phyloP scores from a whole-genome alignment of 2,329 filamentous ascomycete species.

The Aureobasidium sp. region DNA sequence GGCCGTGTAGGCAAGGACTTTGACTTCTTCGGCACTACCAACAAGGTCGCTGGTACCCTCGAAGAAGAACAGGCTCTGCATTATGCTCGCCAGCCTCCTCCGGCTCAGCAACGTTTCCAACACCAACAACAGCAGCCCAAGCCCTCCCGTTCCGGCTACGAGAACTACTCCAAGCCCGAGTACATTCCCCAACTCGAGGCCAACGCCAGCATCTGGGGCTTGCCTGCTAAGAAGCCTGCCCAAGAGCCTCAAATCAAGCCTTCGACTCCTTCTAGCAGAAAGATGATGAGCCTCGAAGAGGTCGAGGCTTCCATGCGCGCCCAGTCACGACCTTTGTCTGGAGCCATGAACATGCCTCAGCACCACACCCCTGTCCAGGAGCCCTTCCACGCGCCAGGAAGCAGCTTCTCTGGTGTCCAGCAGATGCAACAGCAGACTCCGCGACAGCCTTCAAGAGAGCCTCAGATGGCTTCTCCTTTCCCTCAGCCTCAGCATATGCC shows the following conservation, averaged over 20 bases:
- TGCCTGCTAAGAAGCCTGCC: slow-evolving; percentile 49
- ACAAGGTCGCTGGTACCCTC: slow-evolving; percentile 75
- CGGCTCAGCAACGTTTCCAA: slow-evolving; percentile 34
- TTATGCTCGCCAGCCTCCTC: slow-evolving; percentile 62
- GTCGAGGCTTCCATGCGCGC: slow-evolving; percentile 87
- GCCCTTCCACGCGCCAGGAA: slow-evolving; percentile 19
- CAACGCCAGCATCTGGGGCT: slow-evolving; percentile 88
- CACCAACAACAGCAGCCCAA: slow-evolving; percentile 38
- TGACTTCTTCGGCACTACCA: slow-evolving; percentile 92
- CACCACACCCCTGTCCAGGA: slow-evolving; percentile 36
- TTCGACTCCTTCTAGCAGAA: slow-evolving; percentile 46
- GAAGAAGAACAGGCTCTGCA: slow-evolving; percentile 87
- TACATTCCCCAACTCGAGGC: slow-evolving; percentile 86
- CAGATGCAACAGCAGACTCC: slow-evolving; percentile 59
- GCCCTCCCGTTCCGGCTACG: slow-evolving; percentile 74
- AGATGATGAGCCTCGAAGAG: slow-evolving; percentile 93
- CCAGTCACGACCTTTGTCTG: slow-evolving; percentile 48
- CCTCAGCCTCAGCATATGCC: slow-evolving; percentile 13
- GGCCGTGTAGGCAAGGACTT: slow-evolving; percentile 78
- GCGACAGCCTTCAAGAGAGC: slow-evolving; percentile 14
- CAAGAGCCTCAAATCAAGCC: slow-evolving; percentile 21
- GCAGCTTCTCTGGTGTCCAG: slow-evolving; percentile 50
- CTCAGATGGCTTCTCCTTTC: slow-evolving; percentile 42
- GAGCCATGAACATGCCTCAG: slow-evolving; percentile 39
- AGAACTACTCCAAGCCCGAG: slow-evolving; percentile 78